These are phyloP conservation scores for Chaetoceros tenuissimus DNA, from an alignment of 108 stramenopile species.

Conservation along the genomic window DNA sequence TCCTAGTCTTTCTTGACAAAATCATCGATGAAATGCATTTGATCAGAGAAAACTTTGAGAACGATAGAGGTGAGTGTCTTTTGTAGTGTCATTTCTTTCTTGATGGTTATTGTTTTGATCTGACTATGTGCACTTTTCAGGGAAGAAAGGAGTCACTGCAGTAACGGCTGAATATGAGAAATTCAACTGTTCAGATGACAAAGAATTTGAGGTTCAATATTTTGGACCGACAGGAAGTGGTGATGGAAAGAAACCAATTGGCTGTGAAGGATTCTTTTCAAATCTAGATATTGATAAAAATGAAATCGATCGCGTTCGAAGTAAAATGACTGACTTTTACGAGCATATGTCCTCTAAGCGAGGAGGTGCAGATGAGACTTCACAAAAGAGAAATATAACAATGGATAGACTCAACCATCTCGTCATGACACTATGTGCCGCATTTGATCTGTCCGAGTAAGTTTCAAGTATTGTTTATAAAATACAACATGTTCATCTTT, in stretches of 20 bases:
- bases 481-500: no score
- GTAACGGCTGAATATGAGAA: constrained; percentile 25
- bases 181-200: constrained; percentile 47
- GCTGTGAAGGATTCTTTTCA: constrained; percentile 45
- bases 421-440: constrained; percentile 20
- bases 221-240: constrained; percentile 59
- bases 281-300: not conserved
- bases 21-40: constrained; percentile 27
- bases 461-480: constrained; percentile 1
- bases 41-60: constrained; percentile 32
- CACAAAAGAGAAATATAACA: constrained; percentile 13
- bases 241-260: constrained; percentile 34
- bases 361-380: constrained; percentile 10
- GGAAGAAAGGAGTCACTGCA: constrained; percentile 22
- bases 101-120: not conserved
- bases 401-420: constrained; percentile 28
- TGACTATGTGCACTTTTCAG: no score
- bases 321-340: not conserved
- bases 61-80: constrained; percentile 23
- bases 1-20: constrained; percentile 62
- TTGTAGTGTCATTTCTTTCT: not conserved
- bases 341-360: not conserved
- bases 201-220: constrained; percentile 45
- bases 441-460: constrained; percentile 31
- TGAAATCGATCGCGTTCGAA: not conserved